These are phyloP conservation scores for Pichia terricola DNA, from an alignment of 1,139 yeast genomes.

Conservation along the genomic window DNA sequence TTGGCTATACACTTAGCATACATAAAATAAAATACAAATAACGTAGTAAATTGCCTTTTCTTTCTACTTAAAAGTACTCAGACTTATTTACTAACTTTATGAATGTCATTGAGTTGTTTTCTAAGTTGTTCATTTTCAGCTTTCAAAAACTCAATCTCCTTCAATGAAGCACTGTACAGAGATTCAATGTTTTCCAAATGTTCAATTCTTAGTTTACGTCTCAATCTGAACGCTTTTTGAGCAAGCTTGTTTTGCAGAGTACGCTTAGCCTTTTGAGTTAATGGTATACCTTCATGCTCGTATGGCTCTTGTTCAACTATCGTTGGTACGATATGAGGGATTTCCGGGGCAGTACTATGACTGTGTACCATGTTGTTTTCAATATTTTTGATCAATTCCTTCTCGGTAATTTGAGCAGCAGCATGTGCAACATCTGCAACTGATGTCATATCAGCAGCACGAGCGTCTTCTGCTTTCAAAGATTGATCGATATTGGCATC, in stretches of 20 bases:
- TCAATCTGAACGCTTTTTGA: conserved; percentile 76
- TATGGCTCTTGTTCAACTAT: no score
- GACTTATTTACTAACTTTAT: no score
- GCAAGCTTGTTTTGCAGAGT: conserved; percentile 88
- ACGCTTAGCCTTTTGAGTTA: conserved; percentile 40
- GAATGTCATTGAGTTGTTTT: neutral
- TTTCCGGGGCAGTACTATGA: neutral
- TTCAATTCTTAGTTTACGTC: conserved; percentile 69
- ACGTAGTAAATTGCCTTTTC: no score
- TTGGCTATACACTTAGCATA: no score
- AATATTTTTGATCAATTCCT: neutral
- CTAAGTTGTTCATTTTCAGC: conserved; percentile 1
- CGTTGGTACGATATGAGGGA: no score
- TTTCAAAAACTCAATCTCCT: conserved; percentile 2
- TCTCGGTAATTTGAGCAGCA: neutral
- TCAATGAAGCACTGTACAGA: conserved; percentile 18
- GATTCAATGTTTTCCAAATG: conserved; percentile 65
- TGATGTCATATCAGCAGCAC: neutral
- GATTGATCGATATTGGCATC: neutral
- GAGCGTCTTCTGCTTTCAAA: no score
- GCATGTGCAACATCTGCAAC: neutral
- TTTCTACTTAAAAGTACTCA: no score
- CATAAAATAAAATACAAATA: no score
- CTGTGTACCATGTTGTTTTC: neutral
- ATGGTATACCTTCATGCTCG: neutral